Conservation (phyloP, 176 grass and related monocot genomes). For the Lolium perenne region DNA sequence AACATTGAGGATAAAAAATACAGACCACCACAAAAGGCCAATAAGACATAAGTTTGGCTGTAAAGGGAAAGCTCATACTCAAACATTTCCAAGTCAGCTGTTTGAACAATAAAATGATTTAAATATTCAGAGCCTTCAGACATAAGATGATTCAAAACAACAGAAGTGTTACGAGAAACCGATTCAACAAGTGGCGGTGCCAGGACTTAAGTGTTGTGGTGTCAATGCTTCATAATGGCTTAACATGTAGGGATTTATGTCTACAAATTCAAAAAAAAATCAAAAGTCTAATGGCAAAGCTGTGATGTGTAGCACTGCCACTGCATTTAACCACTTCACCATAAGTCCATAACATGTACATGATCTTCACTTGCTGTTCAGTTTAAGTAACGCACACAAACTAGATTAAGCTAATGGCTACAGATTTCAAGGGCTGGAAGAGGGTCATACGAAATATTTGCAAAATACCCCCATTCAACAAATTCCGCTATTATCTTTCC, state of each 20-base stretch:
- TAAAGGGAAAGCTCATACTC: background rate
- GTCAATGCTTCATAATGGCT: background rate
- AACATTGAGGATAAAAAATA: conserved; percentile 13
- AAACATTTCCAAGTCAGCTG: conserved; percentile 7
- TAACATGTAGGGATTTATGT: background rate
- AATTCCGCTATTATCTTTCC: background rate
- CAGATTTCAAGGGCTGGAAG: background rate
- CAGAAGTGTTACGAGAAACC: background rate
- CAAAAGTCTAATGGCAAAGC: background rate
- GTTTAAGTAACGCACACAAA: background rate
- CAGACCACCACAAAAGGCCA: background rate
- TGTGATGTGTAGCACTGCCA: background rate
- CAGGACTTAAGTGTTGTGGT: background rate
- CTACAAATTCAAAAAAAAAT: background rate
- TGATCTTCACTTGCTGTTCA: background rate
- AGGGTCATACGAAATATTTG: background rate
- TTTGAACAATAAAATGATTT: conserved; percentile 5
- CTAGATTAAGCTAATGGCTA: conserved; percentile 23
- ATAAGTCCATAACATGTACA: background rate
- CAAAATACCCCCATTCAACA: background rate
- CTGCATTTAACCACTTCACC: background rate
- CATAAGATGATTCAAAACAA: background rate
- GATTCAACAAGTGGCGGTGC: background rate
- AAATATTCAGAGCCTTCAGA: conserved; percentile 1
- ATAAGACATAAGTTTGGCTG: background rate